Evolutionary conservation across 2,329 filamentous ascomycete genomes (phyloP), one percentile per base, ranked within the genome.

Genomic region (Elsinoe arachidis): DNA sequence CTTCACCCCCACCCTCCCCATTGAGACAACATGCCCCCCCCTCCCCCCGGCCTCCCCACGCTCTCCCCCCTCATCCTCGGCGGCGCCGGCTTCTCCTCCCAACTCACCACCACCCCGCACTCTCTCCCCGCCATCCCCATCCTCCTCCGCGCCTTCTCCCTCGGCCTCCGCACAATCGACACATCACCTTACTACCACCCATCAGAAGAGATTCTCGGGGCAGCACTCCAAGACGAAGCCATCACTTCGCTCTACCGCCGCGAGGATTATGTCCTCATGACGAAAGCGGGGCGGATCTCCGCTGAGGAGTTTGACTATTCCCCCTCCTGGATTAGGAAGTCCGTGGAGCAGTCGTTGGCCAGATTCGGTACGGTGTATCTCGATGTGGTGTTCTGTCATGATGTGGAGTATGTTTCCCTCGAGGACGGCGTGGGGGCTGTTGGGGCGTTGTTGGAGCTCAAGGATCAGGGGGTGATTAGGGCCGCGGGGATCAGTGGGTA

Each of bases 401-500:
- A 90, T 64, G 83, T 84, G 53, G 87, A 90, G 70, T 90, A 89
- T 63, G 84, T 89, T 0, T 76, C 81, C 0, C 70, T 80, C 0
- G 70, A 67, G 1, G 83, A 87, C 58, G 84, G 81, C 1, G 64
- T 85, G 1, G 66, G 65, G 47, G 76, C 76, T 0, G 68, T 78
- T 4, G 73, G 70, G 1, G 88, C 90, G 68, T 76, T 96, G 59
- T 82, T 90, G 23, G 75, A 82, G 2, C 80, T 96, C 55, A 85
- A 88, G 66, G 77, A 73, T 41, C 72, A 85, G 49, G 84, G 86
- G 1, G 72, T 82, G 0, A 69, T 96, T 9, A 81, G 83, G 53
- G 92, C 95, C 66, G 80, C 95, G 17, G 91, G 91, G 30, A 93
- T 96, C 67, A 90, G 86, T 19, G 90, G 90, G 1, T 96, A 93